Evolutionary conservation across 345 rosid genomes (phyloP), one percentile per base, ranked within the genome.

Genomic region (Corchorus capsularis): DNA sequence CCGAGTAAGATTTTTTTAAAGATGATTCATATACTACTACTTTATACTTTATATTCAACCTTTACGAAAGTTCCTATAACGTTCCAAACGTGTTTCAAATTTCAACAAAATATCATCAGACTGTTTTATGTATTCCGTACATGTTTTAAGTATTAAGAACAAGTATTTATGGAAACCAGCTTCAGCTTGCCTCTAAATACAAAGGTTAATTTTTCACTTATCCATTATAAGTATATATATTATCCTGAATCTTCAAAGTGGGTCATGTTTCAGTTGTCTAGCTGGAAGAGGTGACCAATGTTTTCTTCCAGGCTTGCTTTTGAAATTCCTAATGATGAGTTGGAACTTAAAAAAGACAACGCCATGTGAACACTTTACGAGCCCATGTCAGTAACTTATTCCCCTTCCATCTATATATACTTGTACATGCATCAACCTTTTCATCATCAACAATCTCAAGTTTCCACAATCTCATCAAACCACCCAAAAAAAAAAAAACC

Each of bases 231-330:
- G n/a, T n/a, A n/a, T 27, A 27, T 27, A 27, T 27, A 27, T 27
- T 27, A 27, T 43, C 54, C 19, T 66, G 39, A 54, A 46, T 6
- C 3, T 46, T 47, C 13, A 55, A 47, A 47, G 55, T 67, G 71
- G 71, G 5, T 47, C 71, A 10, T 13, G 37, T 2, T 5, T 27
- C 17, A 14, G 6, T 59, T 59, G 63, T 50, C 15, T 50, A 13
- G n/a, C 54, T 14, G 54, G 55, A 68, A 22, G 35, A 68, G 35
- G 34, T 49, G 72, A 65, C 17, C 4, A 41, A 49, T 14, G 56
- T 67, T 46, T 20, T 67, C 37, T 45, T 67, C 57, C 59, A 69
- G 72, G 72, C 72, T 69, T 27, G 72, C 72, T 69, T 27, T 15
- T 45, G 50, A 16, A 20, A 20, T 19, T 11, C 54, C 53, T 19